phyloP scores from a whole-genome alignment of 805 yeast species.

The Saturnispora bothae region DNA sequence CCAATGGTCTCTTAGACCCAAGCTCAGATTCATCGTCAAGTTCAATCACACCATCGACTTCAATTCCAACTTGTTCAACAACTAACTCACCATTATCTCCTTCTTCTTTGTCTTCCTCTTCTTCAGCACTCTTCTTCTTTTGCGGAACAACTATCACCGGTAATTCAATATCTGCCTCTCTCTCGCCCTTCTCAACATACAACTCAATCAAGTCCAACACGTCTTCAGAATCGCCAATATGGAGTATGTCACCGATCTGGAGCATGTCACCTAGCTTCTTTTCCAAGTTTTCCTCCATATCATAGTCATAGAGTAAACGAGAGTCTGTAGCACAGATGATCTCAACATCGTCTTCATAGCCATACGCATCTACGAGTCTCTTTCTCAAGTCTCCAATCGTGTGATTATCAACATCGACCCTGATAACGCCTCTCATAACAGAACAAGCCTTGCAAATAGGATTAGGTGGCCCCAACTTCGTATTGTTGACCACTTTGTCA shows the following conservation, averaged over 20 bases:
- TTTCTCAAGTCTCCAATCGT: slow-evolving; percentile 46
- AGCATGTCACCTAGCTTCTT: slow-evolving; percentile 41
- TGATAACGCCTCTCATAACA: slow-evolving; percentile 41
- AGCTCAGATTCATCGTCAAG: slow-evolving; percentile 12
- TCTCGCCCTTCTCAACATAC: slow-evolving; percentile 28
- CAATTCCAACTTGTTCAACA: slow-evolving; percentile 14
- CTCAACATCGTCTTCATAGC: slow-evolving; percentile 49
- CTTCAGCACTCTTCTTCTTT: slow-evolving; percentile 16
- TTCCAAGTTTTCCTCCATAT: slow-evolving; percentile 69
- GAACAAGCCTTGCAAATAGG: slow-evolving; percentile 62
- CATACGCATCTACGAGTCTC: slow-evolving; percentile 36
- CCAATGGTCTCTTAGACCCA: not conserved
- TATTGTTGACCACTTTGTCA: slow-evolving; percentile 56
- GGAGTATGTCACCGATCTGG: slow-evolving; percentile 47
- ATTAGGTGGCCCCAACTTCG: slow-evolving; percentile 51
- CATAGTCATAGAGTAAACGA: slow-evolving; percentile 68
- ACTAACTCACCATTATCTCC: slow-evolving; percentile 14
- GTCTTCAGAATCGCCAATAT: slow-evolving; percentile 76
- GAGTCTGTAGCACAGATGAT: slow-evolving; percentile 33
- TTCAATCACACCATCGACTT: slow-evolving; percentile 11
- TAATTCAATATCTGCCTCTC: slow-evolving; percentile 12
- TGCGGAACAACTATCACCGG: slow-evolving; percentile 20
- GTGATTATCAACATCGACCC: slow-evolving; percentile 21
- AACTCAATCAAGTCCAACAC: slow-evolving; percentile 52
- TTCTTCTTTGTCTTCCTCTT: slow-evolving; percentile 9